These are phyloP conservation scores for Lactarius indigo DNA, from an alignment of 768 basidiomycete species.

Conservation along the genomic window DNA sequence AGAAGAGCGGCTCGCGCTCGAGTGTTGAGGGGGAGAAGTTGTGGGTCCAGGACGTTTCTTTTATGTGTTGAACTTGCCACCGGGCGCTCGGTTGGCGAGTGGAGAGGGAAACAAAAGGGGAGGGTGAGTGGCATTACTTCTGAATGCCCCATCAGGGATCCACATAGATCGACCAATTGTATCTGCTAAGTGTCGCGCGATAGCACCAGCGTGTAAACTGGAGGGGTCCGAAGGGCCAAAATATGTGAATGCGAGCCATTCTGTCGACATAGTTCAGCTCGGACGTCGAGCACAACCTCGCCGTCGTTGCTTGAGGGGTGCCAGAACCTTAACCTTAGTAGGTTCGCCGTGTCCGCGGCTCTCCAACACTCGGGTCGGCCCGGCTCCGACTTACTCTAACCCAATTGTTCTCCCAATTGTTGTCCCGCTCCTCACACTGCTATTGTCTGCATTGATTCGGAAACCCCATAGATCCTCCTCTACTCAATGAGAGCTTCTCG, in stretches of 20 bases:
- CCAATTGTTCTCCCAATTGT: neutral
- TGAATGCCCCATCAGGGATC: neutral
- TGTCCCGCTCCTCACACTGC: neutral
- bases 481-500: neutral
- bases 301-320: neutral
- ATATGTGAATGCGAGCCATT: neutral
- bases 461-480: neutral
- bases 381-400: too few species aligned
- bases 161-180: neutral
- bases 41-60: neutral
- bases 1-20: conserved; percentile 9
- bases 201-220: neutral
- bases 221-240: neutral
- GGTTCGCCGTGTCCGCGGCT: neutral
- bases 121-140: neutral
- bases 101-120: neutral
- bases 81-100: neutral
- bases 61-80: conserved; percentile 7
- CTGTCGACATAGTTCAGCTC: neutral
- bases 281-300: neutral
- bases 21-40: neutral
- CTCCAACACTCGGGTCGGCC: neutral
- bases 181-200: neutral
- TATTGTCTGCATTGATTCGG: neutral
- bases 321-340: neutral